A percentile compares a stretch with the other conserved stretches of the same genome.
Evolutionary conservation across 1,284 basidiomycete genomes (phyloP).

Genomic region (Papiliotrema fonsecae): DNA sequence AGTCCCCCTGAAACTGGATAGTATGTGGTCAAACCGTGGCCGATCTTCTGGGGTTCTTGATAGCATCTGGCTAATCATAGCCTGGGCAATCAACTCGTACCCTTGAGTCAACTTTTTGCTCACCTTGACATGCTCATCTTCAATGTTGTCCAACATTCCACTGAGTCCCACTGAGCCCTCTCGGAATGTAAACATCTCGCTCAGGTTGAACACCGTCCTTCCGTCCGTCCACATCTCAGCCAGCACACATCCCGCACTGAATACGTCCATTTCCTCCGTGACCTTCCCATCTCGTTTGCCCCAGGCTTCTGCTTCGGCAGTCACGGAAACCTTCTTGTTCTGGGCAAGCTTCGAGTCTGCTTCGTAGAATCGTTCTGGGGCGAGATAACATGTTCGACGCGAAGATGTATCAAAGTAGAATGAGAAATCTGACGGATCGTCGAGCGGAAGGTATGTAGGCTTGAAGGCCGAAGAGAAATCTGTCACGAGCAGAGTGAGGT

Average conservation of each 20-base stretch:
- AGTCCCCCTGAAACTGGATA: constrained; percentile 68
- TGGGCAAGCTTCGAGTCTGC: constrained; percentile 64
- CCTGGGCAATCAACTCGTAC: constrained; percentile 21
- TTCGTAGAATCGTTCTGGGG: constrained; percentile 92
- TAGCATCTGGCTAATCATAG: constrained; percentile 85
- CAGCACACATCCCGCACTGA: constrained; percentile 91
- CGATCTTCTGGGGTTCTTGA: constrained; percentile 69
- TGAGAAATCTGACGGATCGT: constrained; percentile 96
- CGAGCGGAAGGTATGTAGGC: constrained; percentile 88
- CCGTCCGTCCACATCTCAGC: constrained; percentile 97
- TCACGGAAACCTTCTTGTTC: constrained; percentile 54
- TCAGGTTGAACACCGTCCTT: constrained; percentile 85
- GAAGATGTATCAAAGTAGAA: constrained; percentile 97
- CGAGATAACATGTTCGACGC: constrained; percentile 88
- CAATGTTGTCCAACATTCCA: constrained; percentile 66
- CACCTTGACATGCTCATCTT: constrained; percentile 75
- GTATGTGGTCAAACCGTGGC: constrained; percentile 76
- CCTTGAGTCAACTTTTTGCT: constrained; percentile 34
- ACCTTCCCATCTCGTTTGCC: constrained; percentile 68
- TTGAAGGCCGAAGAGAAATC: constrained; percentile 95
- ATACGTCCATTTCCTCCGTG: constrained; percentile 97
- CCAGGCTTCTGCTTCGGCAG: constrained; percentile 26
- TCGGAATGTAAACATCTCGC: constrained; percentile 92
- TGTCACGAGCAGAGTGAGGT: constrained; percentile 91
- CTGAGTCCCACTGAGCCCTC: constrained; percentile 79